Conservation (phyloP, 345 rosid species). For the Bruguiera sexangula region DNA sequence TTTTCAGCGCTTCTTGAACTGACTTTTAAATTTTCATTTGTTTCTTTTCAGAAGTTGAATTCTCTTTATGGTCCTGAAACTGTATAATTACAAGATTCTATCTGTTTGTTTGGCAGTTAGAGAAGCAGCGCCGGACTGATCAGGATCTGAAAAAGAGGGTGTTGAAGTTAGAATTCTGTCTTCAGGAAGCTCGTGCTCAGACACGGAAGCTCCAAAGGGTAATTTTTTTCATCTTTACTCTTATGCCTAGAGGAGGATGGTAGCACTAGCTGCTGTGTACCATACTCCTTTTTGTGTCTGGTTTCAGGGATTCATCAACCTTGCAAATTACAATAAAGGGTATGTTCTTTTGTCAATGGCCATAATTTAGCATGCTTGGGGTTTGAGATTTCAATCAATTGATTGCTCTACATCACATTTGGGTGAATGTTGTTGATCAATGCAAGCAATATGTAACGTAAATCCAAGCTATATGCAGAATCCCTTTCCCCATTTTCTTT, state of each 20-base stretch:
- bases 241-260: not conserved
- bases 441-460: too few species aligned
- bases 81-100: conserved; percentile 11
- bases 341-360: not conserved
- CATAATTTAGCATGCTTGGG: not conserved
- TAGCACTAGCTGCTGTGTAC: not conserved
- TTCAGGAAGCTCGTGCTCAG: conserved; percentile 84
- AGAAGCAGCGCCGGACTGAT: conserved; percentile 75
- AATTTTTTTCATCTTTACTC: conserved; percentile 8
- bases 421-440: too few species aligned
- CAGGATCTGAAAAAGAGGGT: conserved; percentile 89
- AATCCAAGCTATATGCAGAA: too few species aligned
- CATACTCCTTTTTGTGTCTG: not conserved
- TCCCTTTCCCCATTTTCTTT: too few species aligned
- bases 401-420: not conserved
- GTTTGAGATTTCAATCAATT: conserved; percentile 1
- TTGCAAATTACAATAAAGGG: not conserved
- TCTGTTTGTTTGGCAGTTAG: conserved; percentile 48
- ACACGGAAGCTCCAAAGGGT: conserved; percentile 82
- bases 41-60: not conserved
- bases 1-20: not conserved
- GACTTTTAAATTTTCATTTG: not conserved
- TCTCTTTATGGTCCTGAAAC: not conserved
- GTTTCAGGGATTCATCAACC: not conserved
- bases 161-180: conserved; percentile 86